A percentile compares a stretch with the other conserved stretches of the same genome.
Evolutionary conservation across 257 asterid species (phyloP).

Genomic region (Solanum okadae): DNA sequence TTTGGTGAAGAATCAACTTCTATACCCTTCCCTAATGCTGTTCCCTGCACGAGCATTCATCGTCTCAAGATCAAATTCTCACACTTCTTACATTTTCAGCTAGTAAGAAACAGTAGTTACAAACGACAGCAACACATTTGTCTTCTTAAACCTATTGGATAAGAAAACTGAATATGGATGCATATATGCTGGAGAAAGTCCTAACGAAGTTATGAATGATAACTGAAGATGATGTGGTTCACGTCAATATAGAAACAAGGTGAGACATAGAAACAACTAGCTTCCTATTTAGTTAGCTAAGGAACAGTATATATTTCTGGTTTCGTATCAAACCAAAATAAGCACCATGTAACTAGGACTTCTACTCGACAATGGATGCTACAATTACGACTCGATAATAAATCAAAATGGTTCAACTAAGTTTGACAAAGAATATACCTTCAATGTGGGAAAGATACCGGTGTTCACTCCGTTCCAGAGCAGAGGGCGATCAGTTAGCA

Average conservation of each 20-base stretch:
- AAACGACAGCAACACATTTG: background rate
- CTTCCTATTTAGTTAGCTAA: background rate
- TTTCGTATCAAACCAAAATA: background rate
- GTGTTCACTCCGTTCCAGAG: constrained; percentile 34
- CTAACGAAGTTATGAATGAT: background rate
- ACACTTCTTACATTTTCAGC: background rate
- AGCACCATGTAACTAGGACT: background rate
- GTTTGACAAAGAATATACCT: constrained; percentile 26
- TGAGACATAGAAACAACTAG: background rate
- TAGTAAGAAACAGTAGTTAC: background rate
- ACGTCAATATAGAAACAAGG: no score
- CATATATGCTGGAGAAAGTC: background rate
- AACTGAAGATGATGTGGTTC: background rate
- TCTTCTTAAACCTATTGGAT: background rate
- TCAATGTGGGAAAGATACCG: constrained; percentile 33
- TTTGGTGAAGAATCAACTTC: constrained; percentile 34
- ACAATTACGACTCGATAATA: background rate
- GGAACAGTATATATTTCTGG: background rate
- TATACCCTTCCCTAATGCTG: constrained; percentile 48
- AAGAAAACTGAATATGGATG: background rate
- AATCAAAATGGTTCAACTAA: background rate
- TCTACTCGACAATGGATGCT: background rate
- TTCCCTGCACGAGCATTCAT: constrained; percentile 41
- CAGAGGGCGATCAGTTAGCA: constrained; percentile 24
- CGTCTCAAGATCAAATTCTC: background rate